phyloP scores from a whole-genome alignment of 2,329 filamentous ascomycete genomes.

The Ophiostoma ips region DNA sequence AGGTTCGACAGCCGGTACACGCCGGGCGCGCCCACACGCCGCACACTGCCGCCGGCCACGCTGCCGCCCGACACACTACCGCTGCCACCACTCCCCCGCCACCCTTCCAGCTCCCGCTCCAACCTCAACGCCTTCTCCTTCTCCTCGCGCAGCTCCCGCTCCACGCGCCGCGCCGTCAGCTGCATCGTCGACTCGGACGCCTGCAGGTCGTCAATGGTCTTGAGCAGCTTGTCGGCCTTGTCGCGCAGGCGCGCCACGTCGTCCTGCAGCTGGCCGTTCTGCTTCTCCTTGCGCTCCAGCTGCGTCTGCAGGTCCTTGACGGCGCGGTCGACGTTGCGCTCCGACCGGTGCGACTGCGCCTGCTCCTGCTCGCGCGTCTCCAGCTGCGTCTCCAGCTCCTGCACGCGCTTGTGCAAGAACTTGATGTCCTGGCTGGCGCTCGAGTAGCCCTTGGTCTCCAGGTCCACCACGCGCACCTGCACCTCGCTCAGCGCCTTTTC shows the following conservation, averaged over 20 bases:
- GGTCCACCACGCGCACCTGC: slow-evolving; percentile 76
- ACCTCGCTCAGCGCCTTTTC: slow-evolving; percentile 87
- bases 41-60: slow-evolving; percentile 36
- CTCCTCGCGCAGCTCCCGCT: slow-evolving; percentile 82
- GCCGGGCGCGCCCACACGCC: slow-evolving; percentile 30
- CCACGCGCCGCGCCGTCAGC: slow-evolving; percentile 68
- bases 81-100: slow-evolving; percentile 1
- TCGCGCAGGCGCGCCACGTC: slow-evolving; percentile 78
- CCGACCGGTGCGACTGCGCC: slow-evolving; percentile 68
- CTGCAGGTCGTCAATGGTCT: slow-evolving; percentile 88
- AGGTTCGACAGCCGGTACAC: slow-evolving; percentile 16
- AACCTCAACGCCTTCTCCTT: slow-evolving; percentile 65
- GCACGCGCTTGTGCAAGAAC: slow-evolving; percentile 84
- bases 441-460: slow-evolving; percentile 95
- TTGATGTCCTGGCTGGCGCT: slow-evolving; percentile 89
- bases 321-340: slow-evolving; percentile 83
- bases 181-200: slow-evolving; percentile 71
- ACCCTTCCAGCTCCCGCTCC: slow-evolving; percentile 73
- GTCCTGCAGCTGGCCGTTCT: slow-evolving; percentile 64
- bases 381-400: slow-evolving; percentile 85
- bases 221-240: slow-evolving; percentile 77
- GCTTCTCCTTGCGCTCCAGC: slow-evolving; percentile 85
- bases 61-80: slow-evolving; percentile 16
- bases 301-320: slow-evolving; percentile 89
- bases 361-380: slow-evolving; percentile 70